Percentiles rank a stretch among this genome's conserved stretches.
phyloP scores from a whole-genome alignment of 192 early-diverging fungal species.

The Allomyces javanicus region DNA sequence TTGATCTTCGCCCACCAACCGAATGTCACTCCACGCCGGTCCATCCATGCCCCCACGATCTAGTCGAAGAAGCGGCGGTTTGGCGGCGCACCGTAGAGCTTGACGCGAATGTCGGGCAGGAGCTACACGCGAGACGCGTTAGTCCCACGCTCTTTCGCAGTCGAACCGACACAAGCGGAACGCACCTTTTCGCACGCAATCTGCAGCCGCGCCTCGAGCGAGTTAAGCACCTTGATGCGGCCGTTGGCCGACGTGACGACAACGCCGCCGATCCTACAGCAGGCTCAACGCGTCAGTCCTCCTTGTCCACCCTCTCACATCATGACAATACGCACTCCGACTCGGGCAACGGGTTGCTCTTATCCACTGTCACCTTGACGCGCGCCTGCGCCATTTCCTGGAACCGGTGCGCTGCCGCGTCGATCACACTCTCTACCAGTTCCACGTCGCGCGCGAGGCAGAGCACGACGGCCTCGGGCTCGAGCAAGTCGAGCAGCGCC shows the following conservation, averaged over 20 bases:
- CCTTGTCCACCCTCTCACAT: not conserved
- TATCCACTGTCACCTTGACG: conserved; percentile 31
- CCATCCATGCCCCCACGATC: not conserved
- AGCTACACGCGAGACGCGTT: conserved; percentile 25
- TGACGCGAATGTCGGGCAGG: conserved; percentile 79
- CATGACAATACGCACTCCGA: conserved; percentile 18
- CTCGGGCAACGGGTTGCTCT: conserved; percentile 45
- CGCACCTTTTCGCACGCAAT: conserved; percentile 56
- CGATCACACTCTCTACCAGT: conserved; percentile 34
- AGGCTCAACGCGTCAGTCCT: too few relatives aligned
- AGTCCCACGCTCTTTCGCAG: not conserved
- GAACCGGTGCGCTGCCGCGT: conserved; percentile 27
- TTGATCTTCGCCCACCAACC: too few relatives aligned
- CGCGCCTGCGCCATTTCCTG: conserved; percentile 24
- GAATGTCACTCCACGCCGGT: too few relatives aligned
- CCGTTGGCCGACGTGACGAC: conserved; percentile 55
- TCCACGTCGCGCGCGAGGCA: conserved; percentile 51
- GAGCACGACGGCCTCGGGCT: conserved; percentile 44
- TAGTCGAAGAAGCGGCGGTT: conserved; percentile 85
- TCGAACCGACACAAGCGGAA: too few relatives aligned
- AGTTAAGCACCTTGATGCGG: conserved; percentile 71
- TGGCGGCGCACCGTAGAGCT: conserved; percentile 78
- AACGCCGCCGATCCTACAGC: conserved; percentile 70
- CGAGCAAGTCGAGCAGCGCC: conserved; percentile 75
- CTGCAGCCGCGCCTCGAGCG: conserved; percentile 71